Conservation (phyloP, 176 grass and related monocot species). For the Areca catechu region DNA sequence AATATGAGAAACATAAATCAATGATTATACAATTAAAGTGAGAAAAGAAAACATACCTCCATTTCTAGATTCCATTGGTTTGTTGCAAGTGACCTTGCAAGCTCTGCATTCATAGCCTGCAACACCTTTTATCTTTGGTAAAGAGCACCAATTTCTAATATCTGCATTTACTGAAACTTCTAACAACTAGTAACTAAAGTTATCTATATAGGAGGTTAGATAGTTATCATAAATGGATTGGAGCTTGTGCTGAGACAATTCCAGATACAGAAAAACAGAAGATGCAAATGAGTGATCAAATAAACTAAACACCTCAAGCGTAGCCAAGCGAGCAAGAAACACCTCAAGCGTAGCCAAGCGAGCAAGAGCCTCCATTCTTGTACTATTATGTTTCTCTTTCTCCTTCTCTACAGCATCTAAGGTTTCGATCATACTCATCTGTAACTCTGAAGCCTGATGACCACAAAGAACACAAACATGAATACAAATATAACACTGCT, state of each 20-base stretch:
- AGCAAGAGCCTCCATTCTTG: conserved; percentile 87
- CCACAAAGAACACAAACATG: conserved; percentile 14
- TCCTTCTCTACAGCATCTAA: conserved; percentile 90
- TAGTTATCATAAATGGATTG: too few relatives aligned
- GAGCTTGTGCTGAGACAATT: too few relatives aligned
- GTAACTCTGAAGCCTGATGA: conserved; percentile 80
- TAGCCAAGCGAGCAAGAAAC: conserved; percentile 48
- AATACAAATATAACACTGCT: background rate
- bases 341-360: conserved; percentile 82
- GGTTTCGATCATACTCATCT: conserved; percentile 82
- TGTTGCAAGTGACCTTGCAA: conserved; percentile 66
- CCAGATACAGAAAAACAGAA: too few relatives aligned
- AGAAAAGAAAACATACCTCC: conserved; percentile 45
- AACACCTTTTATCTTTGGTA: conserved; percentile 6
- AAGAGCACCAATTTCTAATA: conserved; percentile 1
- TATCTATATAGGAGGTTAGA: too few relatives aligned
- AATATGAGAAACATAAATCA: conserved; percentile 3
- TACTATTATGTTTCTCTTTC: conserved; percentile 74
- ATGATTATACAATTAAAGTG: conserved; percentile 1
- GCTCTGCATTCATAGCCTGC: conserved; percentile 79
- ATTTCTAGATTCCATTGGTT: conserved; percentile 72
- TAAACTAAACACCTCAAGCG: conserved; percentile 53
- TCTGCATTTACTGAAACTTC: too few relatives aligned
- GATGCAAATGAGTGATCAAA: too few relatives aligned
- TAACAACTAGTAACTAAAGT: background rate